A percentile compares a stretch with the other conserved stretches of the same genome.
These are phyloP conservation scores for Veloboletus limbatus DNA, from an alignment of 1,284 basidiomycete species.

Conservation along the genomic window DNA sequence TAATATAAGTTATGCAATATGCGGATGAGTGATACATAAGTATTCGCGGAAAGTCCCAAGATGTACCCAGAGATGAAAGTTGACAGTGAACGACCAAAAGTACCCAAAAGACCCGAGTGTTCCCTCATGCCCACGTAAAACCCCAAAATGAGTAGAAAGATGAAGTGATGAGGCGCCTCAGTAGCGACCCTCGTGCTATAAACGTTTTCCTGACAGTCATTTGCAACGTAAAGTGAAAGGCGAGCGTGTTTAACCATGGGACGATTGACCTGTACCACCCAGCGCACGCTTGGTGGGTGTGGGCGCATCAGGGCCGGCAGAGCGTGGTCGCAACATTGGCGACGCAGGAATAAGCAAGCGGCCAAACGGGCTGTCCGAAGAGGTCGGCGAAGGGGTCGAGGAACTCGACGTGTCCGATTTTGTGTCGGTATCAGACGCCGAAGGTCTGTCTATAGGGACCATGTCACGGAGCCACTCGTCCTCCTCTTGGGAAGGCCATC, in stretches of 20 bases:
- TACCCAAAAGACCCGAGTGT: slow-evolving; percentile 7
- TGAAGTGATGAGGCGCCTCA: slow-evolving; percentile 3
- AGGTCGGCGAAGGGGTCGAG: slow-evolving; percentile 22
- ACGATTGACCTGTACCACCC: slow-evolving; percentile 13
- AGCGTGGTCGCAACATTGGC: slow-evolving; percentile 24
- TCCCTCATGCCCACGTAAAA: slow-evolving; percentile 19
- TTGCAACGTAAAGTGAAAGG: slow-evolving; percentile 25
- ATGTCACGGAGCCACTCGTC: slow-evolving; percentile 63
- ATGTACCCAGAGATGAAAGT: slow-evolving; percentile 9
- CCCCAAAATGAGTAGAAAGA: slow-evolving; percentile 21
- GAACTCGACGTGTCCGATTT: slow-evolving; percentile 16
- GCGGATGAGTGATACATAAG: slow-evolving; percentile 17
- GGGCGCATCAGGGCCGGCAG: slow-evolving; percentile 18
- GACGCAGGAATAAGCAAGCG: slow-evolving; percentile 17
- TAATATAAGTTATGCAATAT: slow-evolving; percentile 24
- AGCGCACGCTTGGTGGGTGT: slow-evolving; percentile 11
- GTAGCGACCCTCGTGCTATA: slow-evolving; percentile 22
- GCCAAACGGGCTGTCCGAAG: slow-evolving; percentile 23
- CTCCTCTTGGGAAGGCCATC: slow-evolving; percentile 45
- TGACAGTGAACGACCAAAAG: not conserved
- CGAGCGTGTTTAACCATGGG: slow-evolving; percentile 13
- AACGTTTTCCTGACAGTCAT: slow-evolving; percentile 23
- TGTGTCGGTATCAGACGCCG: slow-evolving; percentile 9
- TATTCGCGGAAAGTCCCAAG: slow-evolving; percentile 3
- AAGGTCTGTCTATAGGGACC: slow-evolving; percentile 39